Percentiles rank a stretch among this genome's conserved stretches.
Conservation (phyloP, 257 asterid species). For the Solanum sejunctum region DNA sequence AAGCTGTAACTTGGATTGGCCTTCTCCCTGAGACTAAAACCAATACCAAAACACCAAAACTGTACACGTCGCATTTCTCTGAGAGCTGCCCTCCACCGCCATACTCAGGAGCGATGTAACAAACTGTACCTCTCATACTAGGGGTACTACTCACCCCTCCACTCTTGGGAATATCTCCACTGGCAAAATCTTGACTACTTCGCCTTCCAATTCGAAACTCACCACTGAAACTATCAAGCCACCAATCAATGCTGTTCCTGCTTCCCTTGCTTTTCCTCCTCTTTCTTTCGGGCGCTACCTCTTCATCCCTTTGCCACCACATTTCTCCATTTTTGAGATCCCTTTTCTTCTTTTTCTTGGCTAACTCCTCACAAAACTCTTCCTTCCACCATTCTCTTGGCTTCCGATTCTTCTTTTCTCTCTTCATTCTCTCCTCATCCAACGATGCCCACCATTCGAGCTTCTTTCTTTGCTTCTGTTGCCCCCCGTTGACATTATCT, state of each 20-base stretch:
- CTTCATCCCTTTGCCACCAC: conserved; percentile 87
- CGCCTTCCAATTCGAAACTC: conserved; percentile 62
- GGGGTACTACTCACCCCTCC: conserved; percentile 96
- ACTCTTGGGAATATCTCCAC: conserved; percentile 67
- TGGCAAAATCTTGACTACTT: conserved; percentile 65
- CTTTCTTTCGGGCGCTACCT: conserved; percentile 33
- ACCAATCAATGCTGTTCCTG: conserved; percentile 60
- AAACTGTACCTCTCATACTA: conserved; percentile 93
- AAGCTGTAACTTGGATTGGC: conserved; percentile 88
- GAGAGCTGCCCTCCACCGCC: conserved; percentile 66
- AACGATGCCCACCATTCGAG: conserved; percentile 71
- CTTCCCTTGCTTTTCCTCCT: conserved; percentile 47
- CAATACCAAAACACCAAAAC: conserved; percentile 73
- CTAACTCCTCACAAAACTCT: conserved; percentile 72
- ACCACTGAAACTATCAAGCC: conserved; percentile 80
- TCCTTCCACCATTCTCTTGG: conserved; percentile 98
- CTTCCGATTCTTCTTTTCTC: conserved; percentile 39
- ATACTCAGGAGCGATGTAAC: conserved; percentile 81
- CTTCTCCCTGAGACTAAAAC: conserved; percentile 80
- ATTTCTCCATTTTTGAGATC: conserved; percentile 30
- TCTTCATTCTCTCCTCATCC: conserved; percentile 34
- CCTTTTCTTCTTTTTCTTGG: conserved; percentile 64
- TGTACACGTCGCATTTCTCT: conserved; percentile 75
- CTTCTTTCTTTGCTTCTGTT: conserved; percentile 53
- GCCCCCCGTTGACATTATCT: conserved; percentile 18